Conservation (phyloP, 176 grass and related monocot species). For the Secale cereale region DNA sequence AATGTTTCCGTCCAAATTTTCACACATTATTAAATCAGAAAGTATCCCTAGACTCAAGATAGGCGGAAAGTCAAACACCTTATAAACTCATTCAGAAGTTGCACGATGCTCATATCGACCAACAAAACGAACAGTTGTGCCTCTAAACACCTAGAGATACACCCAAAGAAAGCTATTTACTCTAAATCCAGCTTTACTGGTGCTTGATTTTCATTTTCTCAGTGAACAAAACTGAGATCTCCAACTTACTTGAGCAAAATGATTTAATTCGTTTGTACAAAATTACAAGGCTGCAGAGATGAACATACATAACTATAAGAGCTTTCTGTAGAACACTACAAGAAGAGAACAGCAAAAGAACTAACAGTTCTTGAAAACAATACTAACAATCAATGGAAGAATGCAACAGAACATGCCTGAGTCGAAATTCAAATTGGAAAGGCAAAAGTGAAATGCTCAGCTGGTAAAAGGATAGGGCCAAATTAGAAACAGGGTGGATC, state of each 20-base stretch:
- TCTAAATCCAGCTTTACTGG: not conserved
- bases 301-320: not conserved
- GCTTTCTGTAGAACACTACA: not conserved
- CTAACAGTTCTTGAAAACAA: not conserved
- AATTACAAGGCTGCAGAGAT: not conserved
- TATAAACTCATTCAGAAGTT: not conserved
- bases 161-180: not conserved
- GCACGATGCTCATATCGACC: not conserved
- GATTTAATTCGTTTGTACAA: not conserved
- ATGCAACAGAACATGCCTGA: not conserved
- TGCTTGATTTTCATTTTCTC: not conserved
- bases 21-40: not conserved
- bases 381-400: not conserved
- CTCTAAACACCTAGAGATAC: not conserved
- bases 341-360: not conserved
- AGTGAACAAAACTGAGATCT: not conserved
- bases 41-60: not conserved
- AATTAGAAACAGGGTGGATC: slow-evolving; percentile 3
- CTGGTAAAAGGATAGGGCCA: slow-evolving; percentile 13
- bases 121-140: not conserved
- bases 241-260: not conserved
- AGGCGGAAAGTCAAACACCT: not conserved
- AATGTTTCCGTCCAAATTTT: not conserved
- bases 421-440: not conserved
- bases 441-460: not conserved